Conservation (phyloP, 2,329 filamentous ascomycete genomes). For the Byssothecium circinans region DNA sequence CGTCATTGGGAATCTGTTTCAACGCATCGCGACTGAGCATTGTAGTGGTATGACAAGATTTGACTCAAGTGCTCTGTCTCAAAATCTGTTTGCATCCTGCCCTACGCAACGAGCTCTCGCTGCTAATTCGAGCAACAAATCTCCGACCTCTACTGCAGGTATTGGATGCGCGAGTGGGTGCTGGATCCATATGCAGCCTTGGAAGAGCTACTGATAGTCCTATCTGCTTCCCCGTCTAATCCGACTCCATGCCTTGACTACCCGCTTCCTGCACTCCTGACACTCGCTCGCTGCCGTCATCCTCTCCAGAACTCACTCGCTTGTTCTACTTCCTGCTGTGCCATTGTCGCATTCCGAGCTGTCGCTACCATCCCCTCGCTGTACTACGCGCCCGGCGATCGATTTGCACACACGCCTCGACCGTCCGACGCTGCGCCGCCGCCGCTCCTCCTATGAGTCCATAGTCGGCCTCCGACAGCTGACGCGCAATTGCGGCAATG, state of each 20-base stretch:
- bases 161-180: neutral
- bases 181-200: neutral
- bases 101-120: neutral
- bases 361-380: constrained; percentile 16
- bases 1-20: neutral
- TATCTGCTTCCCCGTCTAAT: constrained; percentile 15
- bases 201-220: constrained; percentile 4
- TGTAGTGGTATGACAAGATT: neutral
- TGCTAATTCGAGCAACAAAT: neutral
- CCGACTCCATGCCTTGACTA: constrained; percentile 5
- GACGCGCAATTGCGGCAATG: constrained; percentile 33
- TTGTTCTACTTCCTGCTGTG: constrained; percentile 19
- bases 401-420: constrained; percentile 6
- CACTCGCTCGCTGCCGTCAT: neutral
- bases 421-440: neutral
- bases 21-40: neutral
- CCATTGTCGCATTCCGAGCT: constrained; percentile 22
- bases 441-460: constrained; percentile 5
- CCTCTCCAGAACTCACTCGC: constrained; percentile 18
- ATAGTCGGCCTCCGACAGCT: neutral
- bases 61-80: neutral
- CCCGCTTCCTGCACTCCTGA: neutral
- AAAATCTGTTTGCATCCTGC: neutral
- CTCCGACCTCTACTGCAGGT: neutral
- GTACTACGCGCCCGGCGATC: constrained; percentile 30